phyloP scores from a whole-genome alignment of 441 rosid species.

The Gossypium davidsonii region DNA sequence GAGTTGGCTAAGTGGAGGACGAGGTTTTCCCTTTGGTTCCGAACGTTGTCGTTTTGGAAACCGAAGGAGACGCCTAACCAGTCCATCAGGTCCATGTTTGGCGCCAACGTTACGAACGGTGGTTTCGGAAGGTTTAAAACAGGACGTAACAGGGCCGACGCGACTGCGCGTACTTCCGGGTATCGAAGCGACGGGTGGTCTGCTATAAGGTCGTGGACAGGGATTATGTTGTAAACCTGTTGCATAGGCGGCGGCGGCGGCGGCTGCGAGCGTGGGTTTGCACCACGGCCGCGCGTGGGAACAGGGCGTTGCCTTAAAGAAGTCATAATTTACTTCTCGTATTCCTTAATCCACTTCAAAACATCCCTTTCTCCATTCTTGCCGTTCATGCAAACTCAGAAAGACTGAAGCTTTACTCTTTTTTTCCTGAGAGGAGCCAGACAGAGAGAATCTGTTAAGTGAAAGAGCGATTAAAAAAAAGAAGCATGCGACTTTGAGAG shows the following conservation, averaged over 20 bases:
- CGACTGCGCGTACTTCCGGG: conserved; percentile 56
- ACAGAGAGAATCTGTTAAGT: no score
- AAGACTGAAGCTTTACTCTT: neutral
- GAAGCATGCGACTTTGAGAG: neutral
- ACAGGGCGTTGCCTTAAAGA: conserved; percentile 24
- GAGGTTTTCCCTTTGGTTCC: conserved; percentile 64
- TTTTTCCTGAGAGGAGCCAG: neutral
- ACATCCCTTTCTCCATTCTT: neutral
- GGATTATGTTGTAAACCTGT: conserved; percentile 46
- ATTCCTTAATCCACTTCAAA: neutral
- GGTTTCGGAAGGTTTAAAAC: conserved; percentile 40
- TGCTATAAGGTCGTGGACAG: conserved; percentile 40
- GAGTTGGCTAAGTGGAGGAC: conserved; percentile 63
- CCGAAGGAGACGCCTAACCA: conserved; percentile 53
- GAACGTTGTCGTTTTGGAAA: conserved; percentile 50
- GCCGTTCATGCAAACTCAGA: neutral
- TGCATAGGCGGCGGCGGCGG: conserved; percentile 13
- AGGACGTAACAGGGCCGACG: conserved; percentile 37
- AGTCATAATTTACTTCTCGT: conserved; percentile 4
- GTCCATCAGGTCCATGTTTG: conserved; percentile 53
- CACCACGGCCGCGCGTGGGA: conserved; percentile 20
- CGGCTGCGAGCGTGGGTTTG: neutral
- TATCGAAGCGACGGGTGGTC: conserved; percentile 51
- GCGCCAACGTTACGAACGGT: conserved; percentile 33
- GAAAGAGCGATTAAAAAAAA: neutral